These are phyloP conservation scores for Mycocentrospora acerina DNA, from an alignment of 2,329 filamentous ascomycete species.

Conservation along the genomic window DNA sequence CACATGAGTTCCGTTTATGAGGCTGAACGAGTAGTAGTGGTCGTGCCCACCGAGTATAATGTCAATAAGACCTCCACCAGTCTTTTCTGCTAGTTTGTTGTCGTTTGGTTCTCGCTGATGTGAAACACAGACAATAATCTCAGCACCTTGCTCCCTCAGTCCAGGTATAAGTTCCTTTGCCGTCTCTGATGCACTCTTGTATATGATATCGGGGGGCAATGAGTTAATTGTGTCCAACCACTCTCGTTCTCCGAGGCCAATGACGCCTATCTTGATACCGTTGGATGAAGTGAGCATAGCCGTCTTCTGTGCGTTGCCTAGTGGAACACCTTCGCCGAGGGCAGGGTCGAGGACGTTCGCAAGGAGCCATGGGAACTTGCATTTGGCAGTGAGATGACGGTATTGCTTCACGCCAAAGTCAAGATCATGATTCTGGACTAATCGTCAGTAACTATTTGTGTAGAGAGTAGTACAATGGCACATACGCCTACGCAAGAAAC, in stretches of 20 bases:
- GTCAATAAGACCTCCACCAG: constrained; percentile 71
- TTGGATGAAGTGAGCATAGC: constrained; percentile 77
- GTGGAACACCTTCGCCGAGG: constrained; percentile 70
- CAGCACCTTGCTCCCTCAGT: constrained; percentile 74
- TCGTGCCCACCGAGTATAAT: constrained; percentile 88
- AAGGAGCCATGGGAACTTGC: constrained; percentile 84
- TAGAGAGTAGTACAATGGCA: no score
- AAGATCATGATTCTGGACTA: constrained; percentile 76
- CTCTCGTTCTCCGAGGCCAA: constrained; percentile 83
- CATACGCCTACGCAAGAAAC: constrained; percentile 80
- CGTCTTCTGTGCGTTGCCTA: constrained; percentile 75
- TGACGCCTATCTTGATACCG: constrained; percentile 81
- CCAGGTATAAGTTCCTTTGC: constrained; percentile 74
- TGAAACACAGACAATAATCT: constrained; percentile 79
- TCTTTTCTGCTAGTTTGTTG: constrained; percentile 76
- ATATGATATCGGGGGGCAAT: constrained; percentile 78
- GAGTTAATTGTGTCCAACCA: constrained; percentile 89
- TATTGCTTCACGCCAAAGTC: constrained; percentile 89
- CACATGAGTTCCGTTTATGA: constrained; percentile 79
- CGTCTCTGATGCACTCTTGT: constrained; percentile 74
- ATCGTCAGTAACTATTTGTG: constrained; percentile 14
- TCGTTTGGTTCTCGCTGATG: constrained; percentile 90
- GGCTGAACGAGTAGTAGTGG: constrained; percentile 78
- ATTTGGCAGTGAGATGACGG: constrained; percentile 69
- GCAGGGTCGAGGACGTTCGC: constrained; percentile 86